A percentile compares a stretch with the other conserved stretches of the same genome.
Evolutionary conservation across 176 grass and related monocot species (phyloP).

Genomic region (Thinopyrum elongatum): DNA sequence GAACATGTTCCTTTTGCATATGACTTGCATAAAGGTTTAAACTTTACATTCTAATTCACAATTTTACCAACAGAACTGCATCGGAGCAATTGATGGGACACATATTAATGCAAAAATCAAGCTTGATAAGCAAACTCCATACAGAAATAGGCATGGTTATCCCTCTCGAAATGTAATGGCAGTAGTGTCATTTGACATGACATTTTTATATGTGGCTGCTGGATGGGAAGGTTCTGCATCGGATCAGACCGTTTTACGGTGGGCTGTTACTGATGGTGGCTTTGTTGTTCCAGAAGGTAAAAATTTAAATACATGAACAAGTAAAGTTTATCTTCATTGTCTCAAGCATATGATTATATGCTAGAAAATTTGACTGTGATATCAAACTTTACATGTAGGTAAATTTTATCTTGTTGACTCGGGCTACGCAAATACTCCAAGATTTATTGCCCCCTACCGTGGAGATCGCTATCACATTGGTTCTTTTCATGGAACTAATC

Average conservation of each 20-base stretch:
- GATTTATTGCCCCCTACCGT: not conserved
- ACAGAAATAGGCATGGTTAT: not conserved
- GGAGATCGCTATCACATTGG: conserved; percentile 1
- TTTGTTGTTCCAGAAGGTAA: conserved; percentile 10
- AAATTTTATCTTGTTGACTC: not conserved
- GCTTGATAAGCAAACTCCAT: not conserved
- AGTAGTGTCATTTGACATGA: not conserved
- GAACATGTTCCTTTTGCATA: not conserved
- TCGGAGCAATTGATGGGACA: not conserved
- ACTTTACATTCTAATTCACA: not conserved
- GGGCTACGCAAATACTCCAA: not conserved
- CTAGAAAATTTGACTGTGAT: not conserved
- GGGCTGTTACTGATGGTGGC: not conserved
- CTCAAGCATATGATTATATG: not conserved
- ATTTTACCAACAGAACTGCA: not conserved
- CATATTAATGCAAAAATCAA: not conserved
- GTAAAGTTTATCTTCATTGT: not conserved
- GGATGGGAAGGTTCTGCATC: not conserved
- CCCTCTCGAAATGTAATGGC: not conserved
- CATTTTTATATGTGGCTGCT: not conserved
- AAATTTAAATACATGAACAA: not conserved
- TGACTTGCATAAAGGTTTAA: not conserved
- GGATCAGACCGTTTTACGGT: not conserved
- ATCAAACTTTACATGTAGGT: not conserved
- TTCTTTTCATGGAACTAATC: not conserved